Evolutionary conservation across 2,329 filamentous ascomycete genomes (phyloP), one percentile per base, ranked within the genome.

Genomic region (Graphilbum fragrans): DNA sequence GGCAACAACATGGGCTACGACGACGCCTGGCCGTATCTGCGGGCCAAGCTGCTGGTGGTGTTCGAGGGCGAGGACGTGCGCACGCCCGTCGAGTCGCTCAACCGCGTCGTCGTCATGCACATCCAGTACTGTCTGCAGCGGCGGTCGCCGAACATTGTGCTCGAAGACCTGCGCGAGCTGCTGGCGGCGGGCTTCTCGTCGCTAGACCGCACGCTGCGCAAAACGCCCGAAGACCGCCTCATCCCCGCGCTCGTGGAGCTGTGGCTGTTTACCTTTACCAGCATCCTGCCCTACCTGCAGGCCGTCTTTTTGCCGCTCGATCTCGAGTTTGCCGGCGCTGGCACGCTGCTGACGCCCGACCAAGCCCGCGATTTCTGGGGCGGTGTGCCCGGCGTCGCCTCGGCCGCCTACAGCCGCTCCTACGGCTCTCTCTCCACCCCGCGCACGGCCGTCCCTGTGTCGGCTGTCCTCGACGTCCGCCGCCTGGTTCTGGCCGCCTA

Each of bases 231-330:
- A 54, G 88, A 94, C 46, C 76, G 82, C 27, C 73, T 96, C n/a
- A 86, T 96, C 19, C 85, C 86, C 0, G 79, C 86, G 42, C 69
- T 98, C 1, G 90, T 95, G 3, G 86, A 94, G 56, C 79, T 95
- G 55, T 98, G 92, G 92, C 76, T 93, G 45, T 80, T 92, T 37
- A 88, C 92, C 0, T 95, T 95, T 53, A 90, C 86, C 3, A 83
- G 77, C 7, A 85, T 96, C 31, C 63, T 96, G 5, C 92, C 92
- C 0, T 96, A 94, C 55, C 80, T 98, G 52, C 90, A 96, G 63
- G 87, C 90, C 1, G 88, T 95, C 1, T 95, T 98, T 55, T 66
- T 98, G 2, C 92, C 88, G 0, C 65, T 98, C 1, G 92, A 98
- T 54, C 74, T 94, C 11, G 92, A 98, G 57, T 94, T 98, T 56